A percentile compares a stretch with the other conserved stretches of the same genome.
Evolutionary conservation across 1,284 basidiomycete genomes (phyloP).

Genomic region (Cutaneotrichosporon curvatum): DNA sequence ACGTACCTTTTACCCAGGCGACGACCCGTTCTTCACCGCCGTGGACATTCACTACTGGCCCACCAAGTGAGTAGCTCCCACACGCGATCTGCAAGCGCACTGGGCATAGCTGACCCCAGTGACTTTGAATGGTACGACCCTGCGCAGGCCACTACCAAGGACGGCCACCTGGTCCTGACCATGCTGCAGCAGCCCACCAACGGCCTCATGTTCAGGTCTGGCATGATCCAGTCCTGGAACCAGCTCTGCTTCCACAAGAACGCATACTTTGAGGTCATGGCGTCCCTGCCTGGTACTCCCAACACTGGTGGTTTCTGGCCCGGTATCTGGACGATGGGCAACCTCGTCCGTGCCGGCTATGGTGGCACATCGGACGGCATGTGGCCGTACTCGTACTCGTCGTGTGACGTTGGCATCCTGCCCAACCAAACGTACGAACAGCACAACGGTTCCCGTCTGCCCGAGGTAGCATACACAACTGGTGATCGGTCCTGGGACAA

Average conservation of each 20-base stretch:
- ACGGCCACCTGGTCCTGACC: slow-evolving; percentile 77
- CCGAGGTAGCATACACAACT: slow-evolving; percentile 38
- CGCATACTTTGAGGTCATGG: slow-evolving; percentile 41
- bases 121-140: slow-evolving; percentile 60
- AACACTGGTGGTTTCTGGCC: slow-evolving; percentile 50
- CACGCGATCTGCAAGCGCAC: no score
- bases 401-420: slow-evolving; percentile 35
- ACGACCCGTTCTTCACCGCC: slow-evolving; percentile 50
- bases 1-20: slow-evolving; percentile 49
- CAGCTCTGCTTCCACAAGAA: slow-evolving; percentile 46
- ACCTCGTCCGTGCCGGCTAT: slow-evolving; percentile 48
- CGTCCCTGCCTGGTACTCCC: slow-evolving; percentile 36
- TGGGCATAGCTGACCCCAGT: slow-evolving; percentile 9
- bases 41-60: slow-evolving; percentile 53
- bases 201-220: slow-evolving; percentile 62
- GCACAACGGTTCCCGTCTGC: slow-evolving; percentile 29
- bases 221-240: slow-evolving; percentile 52
- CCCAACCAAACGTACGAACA: slow-evolving; percentile 39
- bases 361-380: slow-evolving; percentile 68
- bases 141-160: slow-evolving; percentile 64
- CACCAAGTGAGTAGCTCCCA: slow-evolving; percentile 30
- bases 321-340: slow-evolving; percentile 49
- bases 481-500: slow-evolving; percentile 27
- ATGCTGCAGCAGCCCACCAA: slow-evolving; percentile 61
- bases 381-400: slow-evolving; percentile 51